Evolutionary conservation across 768 basidiomycete genomes (phyloP).

Genomic region (Lactarius trivialis): DNA sequence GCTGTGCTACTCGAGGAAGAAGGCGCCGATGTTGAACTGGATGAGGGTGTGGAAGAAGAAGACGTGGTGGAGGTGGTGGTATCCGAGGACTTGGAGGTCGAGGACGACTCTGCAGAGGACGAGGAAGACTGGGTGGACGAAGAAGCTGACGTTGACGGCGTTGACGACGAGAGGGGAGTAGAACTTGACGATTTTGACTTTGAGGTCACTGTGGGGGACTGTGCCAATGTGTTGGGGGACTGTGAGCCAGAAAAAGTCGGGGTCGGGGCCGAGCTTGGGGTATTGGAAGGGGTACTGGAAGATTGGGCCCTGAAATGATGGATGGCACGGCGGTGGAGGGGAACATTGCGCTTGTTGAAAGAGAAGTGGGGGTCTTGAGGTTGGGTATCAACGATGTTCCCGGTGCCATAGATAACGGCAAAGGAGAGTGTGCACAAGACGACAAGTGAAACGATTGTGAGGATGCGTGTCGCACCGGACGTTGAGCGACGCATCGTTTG

Average conservation of each 20-base stretch:
- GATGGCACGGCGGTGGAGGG: background rate
- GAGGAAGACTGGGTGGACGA: background rate
- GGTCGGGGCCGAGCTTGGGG: background rate
- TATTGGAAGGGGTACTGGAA: background rate
- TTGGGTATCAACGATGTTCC: conserved; percentile 4
- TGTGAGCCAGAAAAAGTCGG: background rate
- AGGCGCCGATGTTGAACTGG: background rate
- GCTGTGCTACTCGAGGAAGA: background rate
- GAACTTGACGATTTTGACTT: background rate
- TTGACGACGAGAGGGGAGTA: no score
- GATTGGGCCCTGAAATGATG: background rate
- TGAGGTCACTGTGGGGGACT: background rate
- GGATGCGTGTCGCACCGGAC: conserved; percentile 7
- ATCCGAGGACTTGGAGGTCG: background rate
- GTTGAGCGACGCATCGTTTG: conserved; percentile 15
- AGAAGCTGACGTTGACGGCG: background rate
- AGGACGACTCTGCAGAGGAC: background rate
- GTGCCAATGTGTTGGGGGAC: background rate
- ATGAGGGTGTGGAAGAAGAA: background rate
- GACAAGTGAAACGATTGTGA: conserved; percentile 20
- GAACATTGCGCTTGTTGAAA: background rate
- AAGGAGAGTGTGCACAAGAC: conserved; percentile 11
- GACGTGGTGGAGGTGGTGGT: background rate
- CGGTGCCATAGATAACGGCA: background rate
- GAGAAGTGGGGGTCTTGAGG: background rate